These are phyloP conservation scores for Globisporangium nodosum DNA, from an alignment of 352 stramenopile genomes.

Conservation along the genomic window DNA sequence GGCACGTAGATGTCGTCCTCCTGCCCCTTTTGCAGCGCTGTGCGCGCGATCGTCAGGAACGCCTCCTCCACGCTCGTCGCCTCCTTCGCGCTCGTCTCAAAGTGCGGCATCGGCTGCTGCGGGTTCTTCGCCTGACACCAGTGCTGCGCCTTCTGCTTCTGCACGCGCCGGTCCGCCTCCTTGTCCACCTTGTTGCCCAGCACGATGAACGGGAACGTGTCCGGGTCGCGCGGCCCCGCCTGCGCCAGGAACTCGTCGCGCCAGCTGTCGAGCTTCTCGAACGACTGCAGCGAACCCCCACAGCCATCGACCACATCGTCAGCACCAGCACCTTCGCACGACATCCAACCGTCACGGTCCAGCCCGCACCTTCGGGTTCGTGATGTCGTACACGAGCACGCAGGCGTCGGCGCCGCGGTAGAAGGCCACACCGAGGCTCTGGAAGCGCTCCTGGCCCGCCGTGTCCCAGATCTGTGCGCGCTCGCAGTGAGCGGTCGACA, in stretches of 20 bases:
- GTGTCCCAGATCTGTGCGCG: slow-evolving; percentile 97
- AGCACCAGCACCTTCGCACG: background rate
- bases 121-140: slow-evolving; percentile 90
- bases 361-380: slow-evolving; percentile 86
- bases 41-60: slow-evolving; percentile 91
- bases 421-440: slow-evolving; percentile 97
- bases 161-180: slow-evolving; percentile 82
- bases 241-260: slow-evolving; percentile 96
- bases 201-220: slow-evolving; percentile 97
- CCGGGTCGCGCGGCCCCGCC: slow-evolving; percentile 82
- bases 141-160: slow-evolving; percentile 87
- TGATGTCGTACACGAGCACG: slow-evolving; percentile 99
- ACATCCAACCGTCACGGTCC: too few species aligned
- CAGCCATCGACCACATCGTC: background rate
- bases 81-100: slow-evolving; percentile 98
- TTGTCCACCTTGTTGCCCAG: slow-evolving; percentile 99
- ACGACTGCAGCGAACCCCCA: slow-evolving; percentile 58
- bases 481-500: background rate
- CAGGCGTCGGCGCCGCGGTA: slow-evolving; percentile 98
- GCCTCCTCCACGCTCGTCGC: slow-evolving; percentile 96
- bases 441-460: slow-evolving; percentile 97
- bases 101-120: slow-evolving; percentile 92
- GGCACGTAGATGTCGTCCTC: slow-evolving; percentile 87
- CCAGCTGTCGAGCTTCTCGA: slow-evolving; percentile 98
- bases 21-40: slow-evolving; percentile 82